Percentiles rank a stretch among this genome's conserved stretches.
Conservation (phyloP, 495 filamentous ascomycete species). For the Hypoxylon crocopeplum region DNA sequence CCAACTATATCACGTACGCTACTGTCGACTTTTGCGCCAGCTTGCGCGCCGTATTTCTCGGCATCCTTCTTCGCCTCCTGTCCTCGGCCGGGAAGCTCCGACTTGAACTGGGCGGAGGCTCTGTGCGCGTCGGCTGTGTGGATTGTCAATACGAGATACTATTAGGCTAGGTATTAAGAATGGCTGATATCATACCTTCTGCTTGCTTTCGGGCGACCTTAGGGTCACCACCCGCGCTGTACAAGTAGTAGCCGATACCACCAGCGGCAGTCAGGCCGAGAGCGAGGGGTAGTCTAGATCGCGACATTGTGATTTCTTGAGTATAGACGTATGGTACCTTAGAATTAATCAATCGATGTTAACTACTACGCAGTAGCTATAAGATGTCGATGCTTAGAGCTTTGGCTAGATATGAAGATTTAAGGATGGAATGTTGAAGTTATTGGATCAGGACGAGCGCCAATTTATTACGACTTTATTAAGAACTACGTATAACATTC, state of each 20-base stretch:
- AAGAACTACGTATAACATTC: too few species aligned
- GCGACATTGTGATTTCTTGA: conserved; percentile 53
- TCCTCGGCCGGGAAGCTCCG: conserved; percentile 56
- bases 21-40: conserved; percentile 54
- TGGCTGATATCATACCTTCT: conserved; percentile 69
- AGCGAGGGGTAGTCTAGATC: conserved; percentile 61
- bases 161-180: neutral
- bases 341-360: conserved; percentile 1
- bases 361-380: neutral
- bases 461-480: conserved; percentile 30
- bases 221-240: conserved; percentile 83
- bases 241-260: conserved; percentile 88
- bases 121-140: conserved; percentile 66
- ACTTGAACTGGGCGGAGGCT: conserved; percentile 69
- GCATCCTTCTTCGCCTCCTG: conserved; percentile 49
- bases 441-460: conserved; percentile 17
- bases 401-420: conserved; percentile 4
- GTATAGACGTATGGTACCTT: conserved; percentile 11
- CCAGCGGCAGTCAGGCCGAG: conserved; percentile 69
- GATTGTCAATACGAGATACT: conserved; percentile 15
- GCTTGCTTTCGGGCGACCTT: conserved; percentile 80
- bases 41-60: conserved; percentile 49
- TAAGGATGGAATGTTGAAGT: conserved; percentile 16
- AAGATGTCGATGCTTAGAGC: neutral
- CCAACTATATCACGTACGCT: conserved; percentile 44